A percentile compares a stretch with the other conserved stretches of the same genome.
phyloP scores from a whole-genome alignment of 371 early-diverging fungal species.

The Saksenaea oblongispora region DNA sequence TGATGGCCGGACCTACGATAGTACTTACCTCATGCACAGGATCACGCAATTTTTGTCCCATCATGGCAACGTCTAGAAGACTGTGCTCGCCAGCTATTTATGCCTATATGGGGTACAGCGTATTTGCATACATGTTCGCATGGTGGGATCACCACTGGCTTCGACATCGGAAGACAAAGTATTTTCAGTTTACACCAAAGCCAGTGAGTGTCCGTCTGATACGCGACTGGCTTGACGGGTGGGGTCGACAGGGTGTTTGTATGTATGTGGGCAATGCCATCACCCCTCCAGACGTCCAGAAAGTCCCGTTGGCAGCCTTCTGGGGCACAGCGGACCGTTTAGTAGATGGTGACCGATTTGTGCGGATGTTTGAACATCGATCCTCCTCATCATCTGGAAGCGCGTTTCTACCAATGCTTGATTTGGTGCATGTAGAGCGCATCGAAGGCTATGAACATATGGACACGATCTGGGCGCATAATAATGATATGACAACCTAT shows the following conservation, averaged over 20 bases:
- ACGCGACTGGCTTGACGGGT: slow-evolving; percentile 52
- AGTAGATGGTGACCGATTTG: slow-evolving; percentile 50
- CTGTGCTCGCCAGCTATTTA: slow-evolving; percentile 26
- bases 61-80: slow-evolving; percentile 47
- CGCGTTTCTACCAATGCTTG: slow-evolving; percentile 28
- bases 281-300: not conserved
- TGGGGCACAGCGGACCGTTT: slow-evolving; percentile 57
- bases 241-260: slow-evolving; percentile 49
- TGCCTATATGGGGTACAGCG: slow-evolving; percentile 46
- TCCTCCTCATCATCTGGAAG: not conserved
- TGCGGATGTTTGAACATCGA: slow-evolving; percentile 32
- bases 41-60: slow-evolving; percentile 42
- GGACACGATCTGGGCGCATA: slow-evolving; percentile 58
- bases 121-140: slow-evolving; percentile 59
- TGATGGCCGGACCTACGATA: not conserved
- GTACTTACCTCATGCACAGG: slow-evolving; percentile 26
- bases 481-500: slow-evolving; percentile 40
- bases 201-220: slow-evolving; percentile 50
- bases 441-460: slow-evolving; percentile 60
- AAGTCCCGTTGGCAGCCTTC: slow-evolving; percentile 48
- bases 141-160: slow-evolving; percentile 67
- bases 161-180: slow-evolving; percentile 43
- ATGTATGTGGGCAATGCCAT: slow-evolving; percentile 21
- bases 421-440: slow-evolving; percentile 48
- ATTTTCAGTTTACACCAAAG: slow-evolving; percentile 64